phyloP scores from a whole-genome alignment of 1,284 basidiomycete genomes.

The Pyrrhoderma noxium region DNA sequence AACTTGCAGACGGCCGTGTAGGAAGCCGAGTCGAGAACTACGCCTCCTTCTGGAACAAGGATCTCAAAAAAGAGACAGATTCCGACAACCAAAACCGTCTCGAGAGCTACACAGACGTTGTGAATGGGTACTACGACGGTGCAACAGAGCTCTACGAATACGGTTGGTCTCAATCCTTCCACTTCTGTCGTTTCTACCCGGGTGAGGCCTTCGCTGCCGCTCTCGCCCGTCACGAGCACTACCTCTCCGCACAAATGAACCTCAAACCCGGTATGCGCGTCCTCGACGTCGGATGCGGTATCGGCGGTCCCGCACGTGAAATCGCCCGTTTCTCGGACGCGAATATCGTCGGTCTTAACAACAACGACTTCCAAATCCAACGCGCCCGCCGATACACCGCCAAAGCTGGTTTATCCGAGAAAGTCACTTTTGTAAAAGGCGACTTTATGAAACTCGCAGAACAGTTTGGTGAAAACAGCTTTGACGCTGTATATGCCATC shows the following conservation, averaged over 20 bases:
- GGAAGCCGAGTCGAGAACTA: slow-evolving; percentile 85
- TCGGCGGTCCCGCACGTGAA: slow-evolving; percentile 94
- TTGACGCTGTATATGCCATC: slow-evolving; percentile 97
- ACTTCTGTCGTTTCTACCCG: slow-evolving; percentile 97
- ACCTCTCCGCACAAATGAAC: slow-evolving; percentile 81
- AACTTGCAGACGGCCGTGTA: slow-evolving; percentile 64
- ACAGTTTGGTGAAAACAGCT: slow-evolving; percentile 89
- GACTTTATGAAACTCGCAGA: slow-evolving; percentile 96
- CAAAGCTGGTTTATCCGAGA: slow-evolving; percentile 68
- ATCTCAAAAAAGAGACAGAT: slow-evolving; percentile 66
- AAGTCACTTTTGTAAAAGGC: slow-evolving; percentile 80
- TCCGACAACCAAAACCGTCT: slow-evolving; percentile 72
- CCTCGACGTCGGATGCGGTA: slow-evolving; percentile 96
- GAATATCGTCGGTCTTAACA: slow-evolving; percentile 87
- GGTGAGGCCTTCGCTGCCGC: slow-evolving; percentile 84
- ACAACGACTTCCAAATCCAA: slow-evolving; percentile 93
- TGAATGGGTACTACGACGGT: slow-evolving; percentile 97
- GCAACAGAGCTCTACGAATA: slow-evolving; percentile 97
- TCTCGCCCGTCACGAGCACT: slow-evolving; percentile 96
- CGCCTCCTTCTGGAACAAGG: slow-evolving; percentile 91
- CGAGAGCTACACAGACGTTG: slow-evolving; percentile 85
- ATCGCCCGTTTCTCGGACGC: slow-evolving; percentile 90
- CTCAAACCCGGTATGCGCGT: slow-evolving; percentile 90
- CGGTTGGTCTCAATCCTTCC: slow-evolving; percentile 91
- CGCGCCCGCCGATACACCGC: slow-evolving; percentile 83